Conservation (phyloP, 179 eudicot species). For the Actinidia chinensis region DNA sequence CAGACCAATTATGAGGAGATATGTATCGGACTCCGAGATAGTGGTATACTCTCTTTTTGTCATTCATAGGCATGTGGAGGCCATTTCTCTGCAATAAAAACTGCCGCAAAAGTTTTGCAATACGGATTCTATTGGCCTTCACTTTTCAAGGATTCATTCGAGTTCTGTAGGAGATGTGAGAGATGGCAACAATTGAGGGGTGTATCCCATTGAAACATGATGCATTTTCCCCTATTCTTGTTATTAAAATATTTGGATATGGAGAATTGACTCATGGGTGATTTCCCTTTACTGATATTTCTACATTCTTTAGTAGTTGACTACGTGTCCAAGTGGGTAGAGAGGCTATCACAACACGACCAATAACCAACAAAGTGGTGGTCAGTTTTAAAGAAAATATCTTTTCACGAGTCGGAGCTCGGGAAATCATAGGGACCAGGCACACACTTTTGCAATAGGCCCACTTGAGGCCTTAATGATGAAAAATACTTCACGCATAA, state of each 20-base stretch:
- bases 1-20: background rate
- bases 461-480: background rate
- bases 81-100: background rate
- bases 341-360: no score
- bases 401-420: no score
- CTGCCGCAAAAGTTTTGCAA: background rate
- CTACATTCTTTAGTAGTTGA: no score
- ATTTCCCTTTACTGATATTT: background rate
- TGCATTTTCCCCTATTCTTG: background rate
- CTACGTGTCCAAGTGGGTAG: no score
- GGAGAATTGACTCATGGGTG: background rate
- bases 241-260: background rate
- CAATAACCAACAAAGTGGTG: no score
- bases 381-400: no score
- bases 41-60: background rate
- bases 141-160: background rate
- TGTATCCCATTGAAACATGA: background rate
- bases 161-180: background rate
- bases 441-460: background rate
- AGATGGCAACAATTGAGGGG: background rate
- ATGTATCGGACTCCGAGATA: background rate
- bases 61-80: background rate
- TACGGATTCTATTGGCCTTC: background rate
- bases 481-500: background rate
- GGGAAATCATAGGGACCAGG: background rate